These are phyloP conservation scores for Cladophialophora chaetospira DNA, from an alignment of 2,329 filamentous ascomycete genomes.

Conservation along the genomic window DNA sequence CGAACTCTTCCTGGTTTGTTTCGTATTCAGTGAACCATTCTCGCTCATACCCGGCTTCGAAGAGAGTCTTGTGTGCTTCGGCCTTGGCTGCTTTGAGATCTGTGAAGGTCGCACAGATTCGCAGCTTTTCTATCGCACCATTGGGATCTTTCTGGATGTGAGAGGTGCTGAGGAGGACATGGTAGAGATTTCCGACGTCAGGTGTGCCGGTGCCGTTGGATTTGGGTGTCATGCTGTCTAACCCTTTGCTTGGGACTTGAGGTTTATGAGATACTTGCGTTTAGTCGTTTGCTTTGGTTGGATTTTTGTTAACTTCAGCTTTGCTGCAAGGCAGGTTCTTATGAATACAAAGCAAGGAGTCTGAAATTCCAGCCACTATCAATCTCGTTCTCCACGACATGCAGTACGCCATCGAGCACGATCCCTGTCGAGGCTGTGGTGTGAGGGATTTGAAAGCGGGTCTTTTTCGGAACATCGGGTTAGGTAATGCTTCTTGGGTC, in stretches of 20 bases:
- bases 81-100: slow-evolving; percentile 33
- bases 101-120: slow-evolving; percentile 35
- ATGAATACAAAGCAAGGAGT: neutral
- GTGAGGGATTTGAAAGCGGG: neutral
- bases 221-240: slow-evolving; percentile 16
- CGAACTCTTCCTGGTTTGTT: slow-evolving; percentile 26
- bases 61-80: slow-evolving; percentile 36
- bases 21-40: slow-evolving; percentile 37
- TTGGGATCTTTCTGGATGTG: slow-evolving; percentile 34
- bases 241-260: neutral
- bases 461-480: neutral
- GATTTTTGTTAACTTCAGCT: neutral
- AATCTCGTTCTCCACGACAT: neutral
- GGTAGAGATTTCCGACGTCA: slow-evolving; percentile 31
- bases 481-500: neutral
- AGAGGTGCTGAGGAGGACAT: slow-evolving; percentile 34
- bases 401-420: slow-evolving; percentile 3
- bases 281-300: neutral
- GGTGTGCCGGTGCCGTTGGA: slow-evolving; percentile 12
- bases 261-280: neutral
- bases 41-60: slow-evolving; percentile 37
- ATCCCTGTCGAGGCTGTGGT: neutral
- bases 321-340: neutral
- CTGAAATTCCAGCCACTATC: neutral
- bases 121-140: slow-evolving; percentile 34